Conservation (phyloP, 306 rosid genomes). For the Trichosanthes truncata region DNA sequence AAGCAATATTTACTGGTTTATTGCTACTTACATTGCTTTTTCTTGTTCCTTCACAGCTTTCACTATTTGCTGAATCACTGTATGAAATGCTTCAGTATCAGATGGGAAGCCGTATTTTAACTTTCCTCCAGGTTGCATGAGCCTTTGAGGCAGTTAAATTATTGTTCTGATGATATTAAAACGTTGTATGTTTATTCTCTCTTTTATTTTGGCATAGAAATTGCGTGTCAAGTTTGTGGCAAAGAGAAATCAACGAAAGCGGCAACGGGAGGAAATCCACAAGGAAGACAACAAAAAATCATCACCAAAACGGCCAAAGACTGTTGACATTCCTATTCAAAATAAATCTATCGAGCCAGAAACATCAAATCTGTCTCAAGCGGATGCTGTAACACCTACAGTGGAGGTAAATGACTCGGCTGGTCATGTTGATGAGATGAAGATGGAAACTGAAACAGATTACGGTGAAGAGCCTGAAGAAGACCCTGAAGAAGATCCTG, state of each 20-base stretch:
- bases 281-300: slow-evolving; percentile 31
- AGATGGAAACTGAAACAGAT: slow-evolving; percentile 58
- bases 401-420: slow-evolving; percentile 27
- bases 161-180: neutral
- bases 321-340: slow-evolving; percentile 39
- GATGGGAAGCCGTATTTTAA: slow-evolving; percentile 74
- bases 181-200: slow-evolving; percentile 4
- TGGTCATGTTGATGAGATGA: slow-evolving; percentile 38
- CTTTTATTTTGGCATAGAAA: slow-evolving; percentile 33
- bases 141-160: neutral
- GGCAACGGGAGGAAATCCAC: slow-evolving; percentile 62
- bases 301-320: slow-evolving; percentile 49
- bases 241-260: slow-evolving; percentile 70
- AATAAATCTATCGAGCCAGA: slow-evolving; percentile 32
- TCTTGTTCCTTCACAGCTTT: slow-evolving; percentile 40
- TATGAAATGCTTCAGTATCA: slow-evolving; percentile 97
- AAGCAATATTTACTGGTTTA: slow-evolving; percentile 2
- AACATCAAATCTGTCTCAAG: slow-evolving; percentile 17
- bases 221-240: slow-evolving; percentile 62
- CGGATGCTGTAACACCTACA: slow-evolving; percentile 32
- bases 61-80: slow-evolving; percentile 85
- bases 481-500: slow-evolving; percentile 71
- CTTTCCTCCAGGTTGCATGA: slow-evolving; percentile 77
- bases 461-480: slow-evolving; percentile 57
- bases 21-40: slow-evolving; percentile 5